Base-by-base conservation (phyloP, 139 green algal species). In the Ettlia oleoabundans region DNA sequence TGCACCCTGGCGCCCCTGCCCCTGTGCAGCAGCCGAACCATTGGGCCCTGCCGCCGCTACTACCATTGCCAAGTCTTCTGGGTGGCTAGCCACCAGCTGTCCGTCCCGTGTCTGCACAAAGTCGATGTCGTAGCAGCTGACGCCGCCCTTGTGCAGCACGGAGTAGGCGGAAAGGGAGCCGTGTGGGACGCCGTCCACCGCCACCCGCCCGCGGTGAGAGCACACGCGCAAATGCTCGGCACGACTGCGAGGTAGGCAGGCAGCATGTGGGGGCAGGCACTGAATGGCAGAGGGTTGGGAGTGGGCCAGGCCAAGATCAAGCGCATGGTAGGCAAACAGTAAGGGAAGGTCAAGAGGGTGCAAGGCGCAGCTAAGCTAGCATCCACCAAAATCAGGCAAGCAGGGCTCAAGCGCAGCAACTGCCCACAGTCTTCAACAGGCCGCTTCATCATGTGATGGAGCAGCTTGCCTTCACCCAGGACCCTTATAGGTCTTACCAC, bases 51-150 rank as follows among this genome's bases (percentile, higher is more conserved):
- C 69, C 69, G 53, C 53, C 37, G 26, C 33, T 30, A 82, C 30
- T 30, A 35, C 77, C 26, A 63, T 66, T 69, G 77, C 69, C 33
- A 88, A 2, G 42, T 78, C 37, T 5, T 42, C 38, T 1, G 84
- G 84, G 42, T 88, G 84, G 0, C 78, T 76, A 6, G 78, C 65
- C 35, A 88, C 73, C 51, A 88, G 79, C 28, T 76, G 35, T 4
- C 73, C 63, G 63, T 88, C 84, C 6, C n/a, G 26, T 6, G 79
- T 88, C 18, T 80, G 73, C 24, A 85, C 33, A 37, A 88, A 71
- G 52, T 88, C 84, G 5, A 86, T 79, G 78, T 88, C 84, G 52
- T 71, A 88, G 80, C 84, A 88, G 9, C 35, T 53, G 15, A 88
- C 65, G 15, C 80, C 80, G 24, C 40, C 42, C 33, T 85, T 79